Evolutionary conservation across 805 yeast species (phyloP), one percentile per base, ranked within the genome.

Genomic region (Candida dendrica): DNA sequence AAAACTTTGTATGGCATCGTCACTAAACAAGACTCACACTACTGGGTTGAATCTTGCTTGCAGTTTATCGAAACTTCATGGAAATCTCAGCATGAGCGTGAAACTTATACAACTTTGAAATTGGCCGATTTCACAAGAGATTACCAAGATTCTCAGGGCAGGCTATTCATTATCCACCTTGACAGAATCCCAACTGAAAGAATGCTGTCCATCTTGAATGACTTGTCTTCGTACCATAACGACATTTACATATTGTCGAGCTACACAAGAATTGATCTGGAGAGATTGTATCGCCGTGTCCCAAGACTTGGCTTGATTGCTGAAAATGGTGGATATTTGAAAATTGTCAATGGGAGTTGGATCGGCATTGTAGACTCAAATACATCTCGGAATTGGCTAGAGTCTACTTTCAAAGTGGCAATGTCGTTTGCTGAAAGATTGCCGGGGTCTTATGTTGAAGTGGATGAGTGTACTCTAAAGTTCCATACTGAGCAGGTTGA

Each of bases 241-340:
- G 67, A 72, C 36, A 89, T 91, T 2, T 90, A 82, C 55, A 71
- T 90, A 3, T 70, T 84, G 42, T 80, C 89, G 48, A 75, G 77
- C 36, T 73, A 80, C 53, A 79, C 79, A 40, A 71, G 83, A 45
- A 61, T 70, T 2, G 85, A 81, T 34, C 63, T 90, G 55, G 85
- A 83, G 46, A 69, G 85, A 42, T 64, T 78, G 41, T 89, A 81
- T 63, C 70, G 82, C 16, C 73, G 87, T 49, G 72, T 79, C 4
- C 77, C 83, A 1, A 76, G 77, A 34, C 55, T 90, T 26, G 97
- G 97, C 0, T 66, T 91, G 40, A 79, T 91, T 47, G 95, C 96
- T 1, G 98, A 90, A 60, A 81, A 83, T 56, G 98, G 98, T 31
- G 95, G 88, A 0, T 87, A 75, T 53, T 71, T 91, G 29, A 80